phyloP scores from a whole-genome alignment of 2,329 filamentous ascomycete species.

The Aspergillus oerlinghausenensis region DNA sequence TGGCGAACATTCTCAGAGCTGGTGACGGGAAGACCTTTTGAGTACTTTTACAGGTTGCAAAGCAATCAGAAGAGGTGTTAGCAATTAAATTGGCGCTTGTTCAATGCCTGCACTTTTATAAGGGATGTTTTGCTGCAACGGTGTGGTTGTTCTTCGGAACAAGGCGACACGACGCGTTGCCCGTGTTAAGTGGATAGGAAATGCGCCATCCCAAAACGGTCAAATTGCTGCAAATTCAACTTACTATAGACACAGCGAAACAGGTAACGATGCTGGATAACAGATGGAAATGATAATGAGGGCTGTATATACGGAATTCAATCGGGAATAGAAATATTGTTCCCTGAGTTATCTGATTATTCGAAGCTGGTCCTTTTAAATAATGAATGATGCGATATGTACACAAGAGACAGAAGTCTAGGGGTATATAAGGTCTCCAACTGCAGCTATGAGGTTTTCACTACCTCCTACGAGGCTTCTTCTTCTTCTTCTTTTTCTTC shows the following conservation, averaged over 20 bases:
- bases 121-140: neutral
- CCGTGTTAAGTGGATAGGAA: conserved; percentile 26
- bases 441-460: neutral
- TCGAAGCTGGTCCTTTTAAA: neutral
- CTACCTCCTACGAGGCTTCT: conserved; percentile 42
- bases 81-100: neutral
- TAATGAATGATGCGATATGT: neutral
- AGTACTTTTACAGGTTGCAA: neutral
- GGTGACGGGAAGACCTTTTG: neutral
- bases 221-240: neutral
- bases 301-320: neutral
- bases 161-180: conserved; percentile 25
- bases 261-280: neutral
- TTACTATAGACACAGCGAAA: neutral
- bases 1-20: conserved; percentile 28
- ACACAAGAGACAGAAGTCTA: neutral
- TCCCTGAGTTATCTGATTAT: neutral
- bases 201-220: neutral
- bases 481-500: conserved; percentile 47
- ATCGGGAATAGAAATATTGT: neutral
- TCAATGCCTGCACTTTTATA: neutral
- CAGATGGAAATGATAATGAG: neutral
- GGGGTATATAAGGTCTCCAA: conserved; percentile 14
- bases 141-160: neutral
- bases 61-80: neutral